Evolutionary conservation across 2,329 filamentous ascomycete species (phyloP), one percentile per base, ranked within the genome.

Genomic region (Dryadomyces quercivorus): DNA sequence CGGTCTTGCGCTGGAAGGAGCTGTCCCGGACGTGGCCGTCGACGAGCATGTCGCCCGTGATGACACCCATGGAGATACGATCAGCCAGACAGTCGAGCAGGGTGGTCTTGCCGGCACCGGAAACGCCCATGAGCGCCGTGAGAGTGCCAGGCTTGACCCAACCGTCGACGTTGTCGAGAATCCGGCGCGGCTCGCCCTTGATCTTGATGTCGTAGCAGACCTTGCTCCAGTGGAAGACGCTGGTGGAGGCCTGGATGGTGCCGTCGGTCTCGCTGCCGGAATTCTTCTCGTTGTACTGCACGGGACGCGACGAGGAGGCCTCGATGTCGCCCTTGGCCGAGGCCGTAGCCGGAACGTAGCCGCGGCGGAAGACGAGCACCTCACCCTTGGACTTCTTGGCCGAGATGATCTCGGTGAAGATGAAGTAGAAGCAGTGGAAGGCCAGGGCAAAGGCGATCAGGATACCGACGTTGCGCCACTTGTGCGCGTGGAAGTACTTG

Each of bases 91-190:
- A 87, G 68, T 95, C 88, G 38, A 96, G 72, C 31, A 95, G 78
- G 1, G 90, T 95, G 0, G 91, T 95, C 70, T 95, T 96, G 57
- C 91, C 91, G 21, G 91, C 91, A 61, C 91, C 90, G 36, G 86
- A 90, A 7, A 91, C 88, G 71, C 89, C 87, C 89, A 95, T 95
- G 3, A 95, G 75, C 40, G 89, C 90, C 15, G 90, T 95, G 53
- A 94, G 68, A 18, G 88, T 95, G 58, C 91, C 91, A 5, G 91
- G 90, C 69, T 94, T 93, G 56, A 95, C 89, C 87, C 88, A 95
- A 34, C 91, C 91, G 64, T 94, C 86, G 15, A 95, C 87, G 59
- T 93, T 75, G 62, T 95, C 85, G 57, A 96, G 72, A 63, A 96
- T 86, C 49, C 85, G 81, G n/a, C 89, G 80, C 1, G 76, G 72